Percentiles rank a stretch among this genome's conserved stretches.
Conservation (phyloP, 2,329 filamentous ascomycete species). For the Clonostachys solani region DNA sequence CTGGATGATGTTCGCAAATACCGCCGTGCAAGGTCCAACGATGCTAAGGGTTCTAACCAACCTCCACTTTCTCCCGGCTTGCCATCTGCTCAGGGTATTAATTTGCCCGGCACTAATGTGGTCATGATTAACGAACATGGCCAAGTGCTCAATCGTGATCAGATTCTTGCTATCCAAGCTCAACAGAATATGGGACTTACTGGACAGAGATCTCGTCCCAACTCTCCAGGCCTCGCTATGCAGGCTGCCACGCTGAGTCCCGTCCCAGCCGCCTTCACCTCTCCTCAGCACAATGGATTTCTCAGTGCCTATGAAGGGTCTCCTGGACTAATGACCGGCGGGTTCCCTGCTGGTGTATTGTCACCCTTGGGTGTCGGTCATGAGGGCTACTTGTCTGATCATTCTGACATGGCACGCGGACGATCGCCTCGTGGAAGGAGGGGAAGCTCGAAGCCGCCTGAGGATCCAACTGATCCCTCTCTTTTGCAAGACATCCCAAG, state of each 20-base stretch:
- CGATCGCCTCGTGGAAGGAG: constrained; percentile 88
- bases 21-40: constrained; percentile 84
- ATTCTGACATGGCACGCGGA: constrained; percentile 85
- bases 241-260: constrained; percentile 55
- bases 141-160: constrained; percentile 80
- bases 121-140: constrained; percentile 95
- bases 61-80: constrained; percentile 63
- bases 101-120: constrained; percentile 68
- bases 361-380: constrained; percentile 67
- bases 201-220: constrained; percentile 78
- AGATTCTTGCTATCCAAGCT: constrained; percentile 76
- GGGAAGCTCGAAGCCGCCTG: constrained; percentile 94
- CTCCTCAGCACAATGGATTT: constrained; percentile 93
- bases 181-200: constrained; percentile 58
- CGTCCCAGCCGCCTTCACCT: constrained; percentile 66
- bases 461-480: constrained; percentile 89
- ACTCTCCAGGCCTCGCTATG: constrained; percentile 82
- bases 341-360: constrained; percentile 67
- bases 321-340: constrained; percentile 65
- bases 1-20: constrained; percentile 97
- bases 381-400: constrained; percentile 90
- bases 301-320: constrained; percentile 79
- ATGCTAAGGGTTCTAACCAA: constrained; percentile 61
- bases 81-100: constrained; percentile 39
- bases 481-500: constrained; percentile 92